Conservation (phyloP, 2,329 filamentous ascomycete species). For the Immersiporthe knoxdaviesiana region DNA sequence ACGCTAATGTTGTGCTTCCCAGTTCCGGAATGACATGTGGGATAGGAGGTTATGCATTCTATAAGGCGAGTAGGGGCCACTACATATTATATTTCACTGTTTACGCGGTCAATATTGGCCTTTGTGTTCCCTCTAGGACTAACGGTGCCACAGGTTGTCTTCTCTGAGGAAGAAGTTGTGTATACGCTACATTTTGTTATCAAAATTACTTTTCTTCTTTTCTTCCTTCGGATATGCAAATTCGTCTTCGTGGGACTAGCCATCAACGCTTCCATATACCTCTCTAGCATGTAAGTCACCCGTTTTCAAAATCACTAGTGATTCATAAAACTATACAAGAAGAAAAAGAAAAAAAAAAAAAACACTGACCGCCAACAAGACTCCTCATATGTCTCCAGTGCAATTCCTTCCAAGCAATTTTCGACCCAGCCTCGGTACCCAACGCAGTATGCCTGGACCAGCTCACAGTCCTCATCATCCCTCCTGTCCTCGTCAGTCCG, state of each 20-base stretch:
- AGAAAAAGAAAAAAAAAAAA: too few relatives aligned
- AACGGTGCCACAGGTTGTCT: not conserved
- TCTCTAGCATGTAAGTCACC: not conserved
- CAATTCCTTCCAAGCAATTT: slow-evolving; percentile 1
- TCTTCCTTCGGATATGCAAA: slow-evolving; percentile 7
- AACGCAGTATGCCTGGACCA: slow-evolving; percentile 10
- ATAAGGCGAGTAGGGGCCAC: not conserved
- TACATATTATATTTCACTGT: not conserved
- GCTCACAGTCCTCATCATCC: slow-evolving; percentile 11
- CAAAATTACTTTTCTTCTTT: slow-evolving; percentile 9
- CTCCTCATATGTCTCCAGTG: slow-evolving; percentile 8
- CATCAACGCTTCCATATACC: slow-evolving; percentile 1
- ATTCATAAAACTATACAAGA: not conserved
- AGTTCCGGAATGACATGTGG: not conserved
- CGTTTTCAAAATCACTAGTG: not conserved
- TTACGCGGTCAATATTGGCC: not conserved
- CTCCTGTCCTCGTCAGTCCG: slow-evolving; percentile 2
- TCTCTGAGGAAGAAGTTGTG: slow-evolving; percentile 2
- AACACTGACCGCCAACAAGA: not conserved
- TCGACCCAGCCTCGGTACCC: not conserved
- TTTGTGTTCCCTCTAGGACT: not conserved
- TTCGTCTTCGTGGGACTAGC: slow-evolving; percentile 8
- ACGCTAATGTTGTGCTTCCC: not conserved
- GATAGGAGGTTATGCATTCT: not conserved
- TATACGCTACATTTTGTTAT: slow-evolving; percentile 8